Evolutionary conservation across 2,329 filamentous ascomycete genomes (phyloP), one percentile per base, ranked within the genome.

Genomic region (Penicillium sp.): DNA sequence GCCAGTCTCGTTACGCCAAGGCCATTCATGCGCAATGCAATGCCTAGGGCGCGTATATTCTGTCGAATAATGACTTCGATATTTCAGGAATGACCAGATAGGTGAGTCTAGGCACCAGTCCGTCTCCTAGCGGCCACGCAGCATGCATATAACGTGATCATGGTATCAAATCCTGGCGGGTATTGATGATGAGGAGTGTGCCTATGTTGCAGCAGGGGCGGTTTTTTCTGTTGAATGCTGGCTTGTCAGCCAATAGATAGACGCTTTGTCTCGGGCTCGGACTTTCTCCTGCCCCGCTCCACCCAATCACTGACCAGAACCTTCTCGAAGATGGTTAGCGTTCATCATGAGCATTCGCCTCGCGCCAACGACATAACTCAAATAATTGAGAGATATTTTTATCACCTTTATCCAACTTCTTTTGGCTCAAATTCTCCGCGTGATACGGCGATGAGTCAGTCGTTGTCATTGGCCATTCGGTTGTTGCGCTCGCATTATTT

Each of bases 381-480:
- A 36, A 29, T 18, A 17, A 20, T 23, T 23, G 21, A 23, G 21
- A 23, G 21, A 23, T 23, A 23, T 23, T 23, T 23, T 23, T 23
- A 23, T 41, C 39, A 34, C 39, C 15, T 26, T 26, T 33, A 36
- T 45, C 32, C 17, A 33, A 36, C 25, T 39, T 39, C 35, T 39
- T 23, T 36, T 33, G n/a, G 13, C 29, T 34, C 14, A 28, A 40
- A 29, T 34, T 29, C n/a, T 38, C 19, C 33, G 17, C 32, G 3
- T 35, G 25, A 35, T 32, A 46, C 29, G 20, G 30, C 27, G 32
- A 48, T 46, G 45, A 48, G 33, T 38, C 20, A 32, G 34, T 34
- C 39, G 23, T 39, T 43, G 6, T 38, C 42, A 30, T 46, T 33
- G 26, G 26, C 26, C 19, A 33, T 29, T 33, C 40, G 33, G 17